Percentiles rank a stretch among this genome's conserved stretches.
Conservation (phyloP, 2,329 filamentous ascomycete genomes). For the Endothia cerciana region DNA sequence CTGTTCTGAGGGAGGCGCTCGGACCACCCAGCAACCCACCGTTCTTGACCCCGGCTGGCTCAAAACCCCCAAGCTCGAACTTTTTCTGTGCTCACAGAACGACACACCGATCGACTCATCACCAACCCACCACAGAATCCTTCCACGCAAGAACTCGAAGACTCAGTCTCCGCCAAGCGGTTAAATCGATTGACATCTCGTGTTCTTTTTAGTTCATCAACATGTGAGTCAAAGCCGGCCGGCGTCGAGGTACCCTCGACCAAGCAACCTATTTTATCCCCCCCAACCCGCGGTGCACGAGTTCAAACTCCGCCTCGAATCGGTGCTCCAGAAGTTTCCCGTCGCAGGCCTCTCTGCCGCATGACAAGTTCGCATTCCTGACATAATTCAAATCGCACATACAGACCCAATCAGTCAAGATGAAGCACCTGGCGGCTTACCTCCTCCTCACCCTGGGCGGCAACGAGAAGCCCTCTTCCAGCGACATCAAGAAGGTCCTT, state of each 20-base stretch:
- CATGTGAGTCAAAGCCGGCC: constrained; percentile 30
- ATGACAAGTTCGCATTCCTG: constrained; percentile 12
- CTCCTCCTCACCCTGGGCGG: constrained; percentile 94
- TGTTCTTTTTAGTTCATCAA: constrained; percentile 58
- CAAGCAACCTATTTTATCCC: background rate
- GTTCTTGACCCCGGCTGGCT: constrained; percentile 32
- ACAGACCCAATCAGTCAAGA: constrained; percentile 64
- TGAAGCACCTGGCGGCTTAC: constrained; percentile 99
- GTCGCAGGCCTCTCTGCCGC: constrained; percentile 18
- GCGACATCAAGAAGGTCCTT: constrained; percentile 87
- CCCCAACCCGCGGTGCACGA: background rate
- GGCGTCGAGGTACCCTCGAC: background rate
- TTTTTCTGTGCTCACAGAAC: constrained; percentile 32
- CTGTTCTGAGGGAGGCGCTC: background rate
- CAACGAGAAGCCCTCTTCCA: constrained; percentile 84
- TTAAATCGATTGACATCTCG: constrained; percentile 99
- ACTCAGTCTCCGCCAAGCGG: constrained; percentile 99
- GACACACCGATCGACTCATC: constrained; percentile 36
- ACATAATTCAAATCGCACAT: background rate
- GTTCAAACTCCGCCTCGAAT: background rate
- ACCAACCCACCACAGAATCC: constrained; percentile 29
- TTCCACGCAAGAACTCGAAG: constrained; percentile 77
- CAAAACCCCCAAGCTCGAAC: constrained; percentile 34
- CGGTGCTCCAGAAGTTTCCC: constrained; percentile 7
- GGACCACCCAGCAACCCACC: constrained; percentile 9